A percentile compares a stretch with the other conserved stretches of the same genome.
phyloP scores from a whole-genome alignment of 768 basidiomycete species.

The Auriscalpium orientale region DNA sequence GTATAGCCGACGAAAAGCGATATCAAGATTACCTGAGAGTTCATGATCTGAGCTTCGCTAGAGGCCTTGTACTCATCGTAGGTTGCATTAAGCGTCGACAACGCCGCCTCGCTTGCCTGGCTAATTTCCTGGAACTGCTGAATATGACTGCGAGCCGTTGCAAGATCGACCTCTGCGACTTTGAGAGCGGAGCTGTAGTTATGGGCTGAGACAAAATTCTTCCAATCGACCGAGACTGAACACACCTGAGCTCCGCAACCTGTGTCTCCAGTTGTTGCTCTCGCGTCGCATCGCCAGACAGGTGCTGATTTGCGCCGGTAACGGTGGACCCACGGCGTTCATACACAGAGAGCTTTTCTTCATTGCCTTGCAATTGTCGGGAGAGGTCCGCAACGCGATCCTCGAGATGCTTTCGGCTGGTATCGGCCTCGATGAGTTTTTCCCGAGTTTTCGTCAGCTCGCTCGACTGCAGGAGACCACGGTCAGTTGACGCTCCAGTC shows the following conservation, averaged over 20 bases:
- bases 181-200: conserved; percentile 59
- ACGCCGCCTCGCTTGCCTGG: conserved; percentile 71
- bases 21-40: conserved; percentile 48
- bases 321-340: conserved; percentile 49
- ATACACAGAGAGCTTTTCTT: conserved; percentile 83
- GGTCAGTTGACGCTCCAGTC: conserved; percentile 10
- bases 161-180: conserved; percentile 69
- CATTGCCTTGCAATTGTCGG: conserved; percentile 64
- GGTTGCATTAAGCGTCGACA: conserved; percentile 59
- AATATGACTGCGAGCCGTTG: conserved; percentile 61
- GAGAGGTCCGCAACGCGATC: conserved; percentile 56
- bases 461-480: conserved; percentile 35
- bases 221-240: not conserved
- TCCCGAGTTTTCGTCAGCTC: conserved; percentile 67
- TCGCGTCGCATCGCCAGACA: conserved; percentile 42
- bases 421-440: conserved; percentile 62
- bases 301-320: conserved; percentile 23
- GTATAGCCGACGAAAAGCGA: not conserved
- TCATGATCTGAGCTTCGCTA: conserved; percentile 60
- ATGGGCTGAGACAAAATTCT: not conserved
- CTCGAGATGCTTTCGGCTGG: conserved; percentile 72
- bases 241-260: conserved; percentile 77
- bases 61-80: conserved; percentile 75
- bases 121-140: conserved; percentile 85
- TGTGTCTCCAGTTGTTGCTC: conserved; percentile 81